These are phyloP conservation scores for Plasmodium sp. DNA, from an alignment of 169 alveolate species.

Conservation along the genomic window DNA sequence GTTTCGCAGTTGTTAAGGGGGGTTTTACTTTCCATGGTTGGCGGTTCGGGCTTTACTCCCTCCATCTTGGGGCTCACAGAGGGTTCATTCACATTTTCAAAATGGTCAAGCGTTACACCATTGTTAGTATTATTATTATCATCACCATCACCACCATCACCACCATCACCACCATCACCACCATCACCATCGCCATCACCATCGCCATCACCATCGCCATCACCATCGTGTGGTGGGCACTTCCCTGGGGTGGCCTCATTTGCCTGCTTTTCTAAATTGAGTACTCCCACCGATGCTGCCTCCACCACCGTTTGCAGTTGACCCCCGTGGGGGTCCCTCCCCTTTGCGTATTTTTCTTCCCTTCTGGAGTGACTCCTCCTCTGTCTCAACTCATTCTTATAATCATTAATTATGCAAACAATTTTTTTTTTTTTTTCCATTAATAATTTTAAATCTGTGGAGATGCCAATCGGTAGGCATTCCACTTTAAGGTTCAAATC, in stretches of 20 bases:
- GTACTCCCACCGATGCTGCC: neutral
- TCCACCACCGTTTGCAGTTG: neutral
- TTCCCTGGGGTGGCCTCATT: neutral
- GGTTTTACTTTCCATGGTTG: neutral
- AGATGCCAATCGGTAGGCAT: conserved; percentile 27
- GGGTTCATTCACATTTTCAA: neutral
- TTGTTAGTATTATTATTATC: neutral
- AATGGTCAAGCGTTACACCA: neutral
- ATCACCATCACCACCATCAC: neutral
- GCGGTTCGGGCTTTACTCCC: neutral
- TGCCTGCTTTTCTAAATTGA: neutral
- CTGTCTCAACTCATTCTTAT: conserved; percentile 41
- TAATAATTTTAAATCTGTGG: conserved; percentile 26
- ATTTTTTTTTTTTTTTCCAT: conserved; percentile 40
- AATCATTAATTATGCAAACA: conserved; percentile 30
- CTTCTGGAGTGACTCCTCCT: neutral
- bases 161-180: neutral
- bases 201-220: neutral
- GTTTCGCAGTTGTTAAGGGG: neutral
- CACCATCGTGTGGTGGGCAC: neutral
- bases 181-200: neutral
- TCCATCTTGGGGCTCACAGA: neutral
- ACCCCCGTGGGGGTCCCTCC: neutral
- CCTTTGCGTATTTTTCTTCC: neutral
- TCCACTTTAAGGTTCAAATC: conserved; percentile 55